phyloP scores from a whole-genome alignment of 495 filamentous ascomycete genomes.

The Neurospora sp. region DNA sequence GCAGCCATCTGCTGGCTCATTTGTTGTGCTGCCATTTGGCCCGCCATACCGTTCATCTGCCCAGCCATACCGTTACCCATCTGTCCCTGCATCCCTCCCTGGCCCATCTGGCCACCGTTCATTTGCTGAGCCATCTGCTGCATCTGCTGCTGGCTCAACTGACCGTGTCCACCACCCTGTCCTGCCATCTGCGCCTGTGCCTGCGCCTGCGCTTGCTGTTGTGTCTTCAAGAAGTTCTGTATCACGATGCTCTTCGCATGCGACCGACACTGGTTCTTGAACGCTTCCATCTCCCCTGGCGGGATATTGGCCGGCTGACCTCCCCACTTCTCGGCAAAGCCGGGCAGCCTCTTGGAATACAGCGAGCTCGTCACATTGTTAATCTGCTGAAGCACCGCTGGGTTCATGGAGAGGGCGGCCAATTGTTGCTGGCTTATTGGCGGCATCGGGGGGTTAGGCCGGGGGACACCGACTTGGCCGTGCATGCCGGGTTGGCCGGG shows the following conservation, averaged over 20 bases:
- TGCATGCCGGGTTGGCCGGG: background rate
- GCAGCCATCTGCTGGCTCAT: background rate
- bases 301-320: slow-evolving; percentile 21
- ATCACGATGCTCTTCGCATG: slow-evolving; percentile 17
- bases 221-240: slow-evolving; percentile 11
- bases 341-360: slow-evolving; percentile 39
- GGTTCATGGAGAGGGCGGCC: slow-evolving; percentile 2
- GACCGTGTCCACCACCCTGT: background rate
- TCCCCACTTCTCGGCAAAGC: slow-evolving; percentile 29
- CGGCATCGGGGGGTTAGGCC: background rate
- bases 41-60: background rate
- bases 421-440: slow-evolving; percentile 25
- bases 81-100: background rate
- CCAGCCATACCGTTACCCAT: slow-evolving; percentile 1
- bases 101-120: background rate
- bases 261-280: slow-evolving; percentile 15
- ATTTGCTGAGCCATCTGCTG: slow-evolving; percentile 1
- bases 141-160: background rate
- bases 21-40: background rate
- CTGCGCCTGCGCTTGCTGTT: slow-evolving; percentile 31
- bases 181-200: slow-evolving; percentile 20
- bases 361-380: slow-evolving; percentile 28
- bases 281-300: slow-evolving; percentile 22
- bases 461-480: background rate
- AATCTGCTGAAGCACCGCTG: slow-evolving; percentile 10